Conservation (phyloP, 208 protist genomes). For the Jaenimonas drosophilae region DNA sequence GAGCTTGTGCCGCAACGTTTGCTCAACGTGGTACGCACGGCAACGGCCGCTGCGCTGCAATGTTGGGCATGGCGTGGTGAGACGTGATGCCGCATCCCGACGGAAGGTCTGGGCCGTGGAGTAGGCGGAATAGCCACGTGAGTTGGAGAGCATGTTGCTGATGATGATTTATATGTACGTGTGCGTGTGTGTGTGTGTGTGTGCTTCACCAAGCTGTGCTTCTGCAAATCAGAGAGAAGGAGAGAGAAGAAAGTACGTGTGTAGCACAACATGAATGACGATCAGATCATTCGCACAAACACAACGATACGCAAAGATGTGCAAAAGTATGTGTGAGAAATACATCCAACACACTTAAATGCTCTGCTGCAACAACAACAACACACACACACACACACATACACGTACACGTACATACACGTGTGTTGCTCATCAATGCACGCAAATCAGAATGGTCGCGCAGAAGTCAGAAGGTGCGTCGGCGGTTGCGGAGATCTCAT, state of each 20-base stretch:
- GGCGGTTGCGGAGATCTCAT: too few species aligned
- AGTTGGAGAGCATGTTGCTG: constrained; percentile 78
- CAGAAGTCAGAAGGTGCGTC: too few species aligned
- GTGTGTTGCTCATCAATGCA: too few species aligned
- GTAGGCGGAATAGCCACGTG: constrained; percentile 20
- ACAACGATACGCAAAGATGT: too few species aligned
- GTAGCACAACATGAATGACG: too few species aligned
- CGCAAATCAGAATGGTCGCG: too few species aligned
- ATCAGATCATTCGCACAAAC: too few species aligned
- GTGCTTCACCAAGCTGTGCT: not conserved
- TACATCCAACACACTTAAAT: constrained; percentile 1
- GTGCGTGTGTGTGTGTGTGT: constrained; percentile 2
- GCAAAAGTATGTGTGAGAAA: too few species aligned
- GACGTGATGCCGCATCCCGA: constrained; percentile 19
- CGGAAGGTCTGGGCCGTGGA: constrained; percentile 23
- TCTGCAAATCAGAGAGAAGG: too few species aligned
- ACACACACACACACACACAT: constrained; percentile 5
- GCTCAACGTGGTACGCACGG: constrained; percentile 23
- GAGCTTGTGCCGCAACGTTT: constrained; percentile 20
- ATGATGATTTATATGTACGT: too few species aligned
- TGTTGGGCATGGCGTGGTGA: constrained; percentile 24
- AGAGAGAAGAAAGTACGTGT: too few species aligned
- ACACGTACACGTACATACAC: too few species aligned
- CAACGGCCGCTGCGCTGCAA: constrained; percentile 28
- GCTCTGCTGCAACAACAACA: not conserved